A percentile compares a stretch with the other conserved stretches of the same genome.
These are phyloP conservation scores for Chamaenerion angustifolium DNA, from an alignment of 345 rosid species.

Conservation along the genomic window DNA sequence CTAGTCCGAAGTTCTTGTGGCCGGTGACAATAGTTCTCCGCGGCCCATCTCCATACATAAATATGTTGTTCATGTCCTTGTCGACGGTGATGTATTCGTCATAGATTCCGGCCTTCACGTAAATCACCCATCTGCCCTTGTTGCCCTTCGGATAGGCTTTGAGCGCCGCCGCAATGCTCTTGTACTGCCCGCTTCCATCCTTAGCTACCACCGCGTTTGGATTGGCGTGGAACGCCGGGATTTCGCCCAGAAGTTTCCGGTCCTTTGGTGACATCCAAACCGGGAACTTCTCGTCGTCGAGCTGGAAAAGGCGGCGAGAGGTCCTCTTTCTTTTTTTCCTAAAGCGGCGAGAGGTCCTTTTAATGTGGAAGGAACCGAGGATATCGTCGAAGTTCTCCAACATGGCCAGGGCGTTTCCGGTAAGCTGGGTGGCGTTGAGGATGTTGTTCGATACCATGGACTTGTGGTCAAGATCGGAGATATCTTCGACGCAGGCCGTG, in stretches of 20 bases:
- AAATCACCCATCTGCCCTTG: slow-evolving; percentile 22
- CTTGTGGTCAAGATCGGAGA: slow-evolving; percentile 18
- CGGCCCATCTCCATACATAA: slow-evolving; percentile 43
- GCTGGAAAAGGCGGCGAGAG: slow-evolving; percentile 31
- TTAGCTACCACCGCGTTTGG: slow-evolving; percentile 57
- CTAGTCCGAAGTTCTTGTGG: slow-evolving; percentile 10
- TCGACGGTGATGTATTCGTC: slow-evolving; percentile 19
- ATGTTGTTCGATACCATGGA: slow-evolving; percentile 14
- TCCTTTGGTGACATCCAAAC: slow-evolving; percentile 53
- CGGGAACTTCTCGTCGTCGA: slow-evolving; percentile 22
- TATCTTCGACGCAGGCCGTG: slow-evolving; percentile 41
- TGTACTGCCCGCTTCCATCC: slow-evolving; percentile 69
- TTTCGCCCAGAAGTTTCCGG: slow-evolving; percentile 38
- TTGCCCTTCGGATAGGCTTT: slow-evolving; percentile 22
- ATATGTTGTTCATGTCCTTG: slow-evolving; percentile 17
- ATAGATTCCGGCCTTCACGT: slow-evolving; percentile 43
- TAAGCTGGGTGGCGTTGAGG: slow-evolving; percentile 19
- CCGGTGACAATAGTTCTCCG: slow-evolving; percentile 32
- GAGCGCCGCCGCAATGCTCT: slow-evolving; percentile 38
- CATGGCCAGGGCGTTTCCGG: slow-evolving; percentile 42
- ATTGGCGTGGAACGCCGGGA: slow-evolving; percentile 9
- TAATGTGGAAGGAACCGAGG: slow-evolving; percentile 19
- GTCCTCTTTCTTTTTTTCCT: too few species aligned
- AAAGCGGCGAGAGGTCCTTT: slow-evolving; percentile 26
- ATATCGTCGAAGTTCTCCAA: slow-evolving; percentile 9